Base-by-base conservation (phyloP, 1,284 basidiomycete species). In the Papiliotrema fonsecae region DNA sequence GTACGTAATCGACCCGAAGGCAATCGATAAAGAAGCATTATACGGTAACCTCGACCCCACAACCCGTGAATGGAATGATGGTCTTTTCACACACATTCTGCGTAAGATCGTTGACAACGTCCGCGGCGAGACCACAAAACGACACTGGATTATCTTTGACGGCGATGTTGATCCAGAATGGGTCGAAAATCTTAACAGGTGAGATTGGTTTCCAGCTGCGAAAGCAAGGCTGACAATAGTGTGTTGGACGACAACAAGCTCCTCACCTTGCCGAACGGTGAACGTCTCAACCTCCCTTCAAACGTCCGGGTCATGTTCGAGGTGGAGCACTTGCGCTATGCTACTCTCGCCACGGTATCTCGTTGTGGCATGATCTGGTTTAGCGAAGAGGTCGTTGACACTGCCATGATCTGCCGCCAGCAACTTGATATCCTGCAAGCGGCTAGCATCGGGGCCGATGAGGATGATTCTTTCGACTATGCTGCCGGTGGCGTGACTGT, bases 281-380 rank as follows among this genome's bases (percentile, higher is more conserved):
- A 99, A 72, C 92, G 96, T 62, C 84, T 99, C 55, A 97, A 93
- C 65, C 79, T 99, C 35, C 97, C 96, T 1, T 81, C 89, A 2
- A 98, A 98, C 66, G 94, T 99, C 22, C 86, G 96, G 52, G 93
- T 99, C 74, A 93, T 99, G 90, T 99, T 99, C 68, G 96, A 99
- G 72, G 97, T 98, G 49, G 97, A 99, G 73, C 91, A 94, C 71
- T 82, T 99, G 59, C 88, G 86, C 63, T 98, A 96, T 70, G 97
- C 96, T 0, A 99, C 97, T 1, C 82, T 90, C 41, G 96, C 96
- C 7, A 99, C 96, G 14, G 97, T 99, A 77, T 96, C 91, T 82
- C 93, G 96, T 49, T 99, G 96, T 70, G 96, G 96, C 72, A 99
- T 99, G 96, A 94, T 99, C 64, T 99, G 96, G 96, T 99, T 99